phyloP scores from a whole-genome alignment of 2,329 filamentous ascomycete genomes.

The Nannizziopsis arthrosporioides region DNA sequence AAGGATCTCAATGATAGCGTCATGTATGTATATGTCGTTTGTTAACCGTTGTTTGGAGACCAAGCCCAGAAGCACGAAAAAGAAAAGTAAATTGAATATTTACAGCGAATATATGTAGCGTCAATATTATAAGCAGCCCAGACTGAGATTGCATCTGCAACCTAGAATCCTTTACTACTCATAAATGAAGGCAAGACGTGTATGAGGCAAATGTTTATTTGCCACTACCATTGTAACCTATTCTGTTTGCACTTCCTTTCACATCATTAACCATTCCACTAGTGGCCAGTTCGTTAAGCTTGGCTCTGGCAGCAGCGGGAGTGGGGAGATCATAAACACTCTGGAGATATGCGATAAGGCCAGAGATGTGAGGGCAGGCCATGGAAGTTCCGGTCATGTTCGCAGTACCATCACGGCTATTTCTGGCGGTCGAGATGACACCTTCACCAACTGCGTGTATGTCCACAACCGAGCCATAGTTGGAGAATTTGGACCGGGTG shows the following conservation, averaged over 20 bases:
- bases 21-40: too few species aligned
- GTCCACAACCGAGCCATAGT: conserved; percentile 98
- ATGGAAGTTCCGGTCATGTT: conserved; percentile 99
- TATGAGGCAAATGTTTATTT: conserved; percentile 1
- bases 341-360: conserved; percentile 70
- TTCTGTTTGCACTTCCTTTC: background rate
- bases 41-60: background rate
- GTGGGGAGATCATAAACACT: background rate
- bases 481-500: conserved; percentile 60
- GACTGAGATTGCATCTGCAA: too few species aligned
- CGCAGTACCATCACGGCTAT: conserved; percentile 89
- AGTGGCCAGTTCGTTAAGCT: conserved; percentile 1
- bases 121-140: background rate
- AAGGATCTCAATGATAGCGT: too few species aligned
- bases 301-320: conserved; percentile 1
- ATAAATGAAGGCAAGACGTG: too few species aligned
- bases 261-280: background rate
- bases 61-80: background rate
- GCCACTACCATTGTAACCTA: conserved; percentile 7
- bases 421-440: conserved; percentile 97
- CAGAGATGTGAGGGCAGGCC: conserved; percentile 93
- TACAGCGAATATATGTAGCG: background rate
- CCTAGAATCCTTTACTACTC: too few species aligned
- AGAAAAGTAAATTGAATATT: background rate
- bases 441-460: conserved; percentile 96